Evolutionary conservation across 768 basidiomycete genomes (phyloP), one percentile per base, ranked within the genome.

Genomic region (Agaricus bisporus): DNA sequence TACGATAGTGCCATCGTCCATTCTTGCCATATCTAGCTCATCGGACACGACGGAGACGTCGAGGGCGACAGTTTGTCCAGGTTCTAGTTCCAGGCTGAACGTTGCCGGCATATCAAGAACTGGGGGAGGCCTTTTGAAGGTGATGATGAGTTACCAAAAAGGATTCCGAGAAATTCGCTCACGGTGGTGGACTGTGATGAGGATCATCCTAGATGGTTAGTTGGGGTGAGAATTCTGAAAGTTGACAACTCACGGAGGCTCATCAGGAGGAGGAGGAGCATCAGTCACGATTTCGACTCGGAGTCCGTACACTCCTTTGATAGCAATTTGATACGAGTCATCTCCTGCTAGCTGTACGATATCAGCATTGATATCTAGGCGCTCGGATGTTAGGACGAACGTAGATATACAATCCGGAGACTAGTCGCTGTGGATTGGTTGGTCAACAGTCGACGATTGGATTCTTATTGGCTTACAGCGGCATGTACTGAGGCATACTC

Each of bases 301-400:
- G 55, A 90, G 76, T 49, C 88, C 89, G 64, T 87, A 85, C 10
- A 89, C 82, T 51, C 86, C 85, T 77, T 86, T 83, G 53, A 81
- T 80, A n/a, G 91, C 89, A 57, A 93, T 91, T 72, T 91, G 88
- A 66, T 83, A 93, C 6, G 91, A 91, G 61, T 91, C 91, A 64
- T 93, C 89, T 48, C 85, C 79, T 12, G 86, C 88, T 54, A 92
- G 73, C 89, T 91, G 58, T 17, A 51, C 38, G n/a, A 57, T 43
- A 50, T 66, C 39, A 58, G 58, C 18, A 20, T 47, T 35, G 48
- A 36, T 18, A 55, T 58, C 49, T 35, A 35, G 28, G 45, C 22
- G 9, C 28, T 41, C 48, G 52, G 14, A 43, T 32, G 41, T 43
- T 6, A 10, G 37, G 38, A 70, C 82, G 48, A 66, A 89, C 90